These are phyloP conservation scores for Gynostemma pentaphyllum DNA, from an alignment of 306 rosid genomes.

Conservation along the genomic window DNA sequence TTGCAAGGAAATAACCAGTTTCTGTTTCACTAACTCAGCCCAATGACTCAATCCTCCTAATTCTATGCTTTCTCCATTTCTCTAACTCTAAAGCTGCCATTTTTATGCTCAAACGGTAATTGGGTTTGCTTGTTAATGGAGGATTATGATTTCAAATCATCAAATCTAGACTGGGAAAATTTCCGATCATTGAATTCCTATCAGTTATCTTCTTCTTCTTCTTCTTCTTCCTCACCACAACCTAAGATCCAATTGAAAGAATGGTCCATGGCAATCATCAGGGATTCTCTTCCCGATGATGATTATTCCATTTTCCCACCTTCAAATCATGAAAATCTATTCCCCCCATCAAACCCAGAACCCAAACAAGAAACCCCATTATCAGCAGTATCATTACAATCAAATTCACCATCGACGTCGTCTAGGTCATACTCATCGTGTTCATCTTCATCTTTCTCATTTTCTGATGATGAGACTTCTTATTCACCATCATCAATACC, in stretches of 20 bases:
- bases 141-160: not conserved
- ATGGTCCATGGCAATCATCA: constrained; percentile 29
- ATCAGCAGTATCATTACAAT: not conserved
- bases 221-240: not conserved
- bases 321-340: constrained; percentile 35
- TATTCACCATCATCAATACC: constrained; percentile 11
- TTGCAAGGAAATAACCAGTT: not conserved
- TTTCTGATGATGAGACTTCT: constrained; percentile 34
- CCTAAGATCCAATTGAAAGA: constrained; percentile 8
- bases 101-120: not conserved
- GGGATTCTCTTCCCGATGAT: constrained; percentile 12
- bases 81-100: no score
- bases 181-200: not conserved
- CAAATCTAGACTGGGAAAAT: not conserved
- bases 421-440: constrained; percentile 15
- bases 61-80: no score
- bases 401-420: constrained; percentile 5
- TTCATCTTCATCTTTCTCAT: constrained; percentile 20
- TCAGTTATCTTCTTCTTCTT: not conserved
- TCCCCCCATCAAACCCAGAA: not conserved
- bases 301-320: constrained; percentile 39
- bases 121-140: not conserved
- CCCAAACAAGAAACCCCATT: not conserved
- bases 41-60: no score
- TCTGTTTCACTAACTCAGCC: not conserved